phyloP scores from a whole-genome alignment of 2,329 filamentous ascomycete species.

The Ophiostoma novo-ulmi region DNA sequence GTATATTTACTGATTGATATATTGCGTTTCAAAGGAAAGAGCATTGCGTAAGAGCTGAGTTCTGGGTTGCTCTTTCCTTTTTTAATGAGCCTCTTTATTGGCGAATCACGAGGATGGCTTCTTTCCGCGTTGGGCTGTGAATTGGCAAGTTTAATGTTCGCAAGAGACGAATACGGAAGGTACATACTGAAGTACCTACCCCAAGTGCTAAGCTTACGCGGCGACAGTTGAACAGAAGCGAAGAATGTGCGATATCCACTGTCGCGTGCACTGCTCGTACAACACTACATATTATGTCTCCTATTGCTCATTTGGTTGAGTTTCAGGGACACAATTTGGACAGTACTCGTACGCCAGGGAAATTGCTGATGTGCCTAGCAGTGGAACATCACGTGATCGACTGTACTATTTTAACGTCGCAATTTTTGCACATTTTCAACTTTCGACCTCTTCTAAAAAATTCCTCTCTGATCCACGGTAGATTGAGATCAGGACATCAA shows the following conservation, averaged over 20 bases:
- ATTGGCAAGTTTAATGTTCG: background rate
- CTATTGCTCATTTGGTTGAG: background rate
- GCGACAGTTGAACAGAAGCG: background rate
- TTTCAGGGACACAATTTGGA: background rate
- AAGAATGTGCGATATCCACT: constrained; percentile 9
- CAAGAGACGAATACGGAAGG: background rate
- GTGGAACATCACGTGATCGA: background rate
- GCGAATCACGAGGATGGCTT: background rate
- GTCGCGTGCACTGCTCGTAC: background rate
- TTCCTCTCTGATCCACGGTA: background rate
- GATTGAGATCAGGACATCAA: background rate
- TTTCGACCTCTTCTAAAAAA: background rate
- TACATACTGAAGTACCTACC: background rate
- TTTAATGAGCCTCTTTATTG: background rate
- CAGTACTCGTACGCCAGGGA: background rate
- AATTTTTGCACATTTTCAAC: background rate
- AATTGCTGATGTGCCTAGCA: background rate
- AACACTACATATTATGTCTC: background rate
- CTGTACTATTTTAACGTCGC: background rate
- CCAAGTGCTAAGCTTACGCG: background rate
- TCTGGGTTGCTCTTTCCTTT: background rate
- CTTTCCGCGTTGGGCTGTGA: background rate
- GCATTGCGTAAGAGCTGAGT: background rate
- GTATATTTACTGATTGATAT: background rate
- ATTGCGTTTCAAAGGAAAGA: background rate